Evolutionary conservation across 2,329 filamentous ascomycete species (phyloP), one percentile per base, ranked within the genome.

Genomic region (Dendryphion nanum): DNA sequence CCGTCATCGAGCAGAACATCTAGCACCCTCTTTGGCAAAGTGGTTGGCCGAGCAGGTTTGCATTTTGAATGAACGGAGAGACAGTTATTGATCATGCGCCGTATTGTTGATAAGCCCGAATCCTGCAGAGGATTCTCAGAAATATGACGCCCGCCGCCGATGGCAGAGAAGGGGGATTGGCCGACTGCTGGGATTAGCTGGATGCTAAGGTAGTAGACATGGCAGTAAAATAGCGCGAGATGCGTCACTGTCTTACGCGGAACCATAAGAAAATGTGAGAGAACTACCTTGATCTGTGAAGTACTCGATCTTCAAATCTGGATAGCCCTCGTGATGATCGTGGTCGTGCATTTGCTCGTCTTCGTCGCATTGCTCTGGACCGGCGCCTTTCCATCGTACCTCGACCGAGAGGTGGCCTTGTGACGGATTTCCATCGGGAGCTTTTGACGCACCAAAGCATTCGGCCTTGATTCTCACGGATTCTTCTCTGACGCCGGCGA

Each of bases 341-440:
- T 50, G 48, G 15, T 51, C 51, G 18, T 51, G 48, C 32, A n/a
- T 17, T 7, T 15, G 8, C 15, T 51, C 48, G 24, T 55, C 45
- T 19, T 45, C 43, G 29, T 48, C 51, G 33, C 36, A 41, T 40
- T 40, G 40, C n/a, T 53, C 51, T 31, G 52, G 42, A 19, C 41
- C 41, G 14, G 10, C 33, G 12, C 48, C 39, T 19, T 50, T 49
- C 60, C 61, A 65, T 30, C 60, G 53, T 26, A 61, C 36, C 35
- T 64, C 60, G 16, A 65, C 54, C 1, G 61, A 63, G 13, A 65
- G 50, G 38, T 63, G 61, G 30, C 55, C 52, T 36, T 65, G 60
- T 10, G 29, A 7, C 15, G 44, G 42, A n/a, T 20, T 40, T 18
- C 35, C 45, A 5, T 37, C 44, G 16, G 38, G 33, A 17, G 20